A percentile compares a stretch with the other conserved stretches of the same genome.
These are phyloP conservation scores for Chalara sp. DNA, from an alignment of 2,329 filamentous ascomycete genomes.

Conservation along the genomic window DNA sequence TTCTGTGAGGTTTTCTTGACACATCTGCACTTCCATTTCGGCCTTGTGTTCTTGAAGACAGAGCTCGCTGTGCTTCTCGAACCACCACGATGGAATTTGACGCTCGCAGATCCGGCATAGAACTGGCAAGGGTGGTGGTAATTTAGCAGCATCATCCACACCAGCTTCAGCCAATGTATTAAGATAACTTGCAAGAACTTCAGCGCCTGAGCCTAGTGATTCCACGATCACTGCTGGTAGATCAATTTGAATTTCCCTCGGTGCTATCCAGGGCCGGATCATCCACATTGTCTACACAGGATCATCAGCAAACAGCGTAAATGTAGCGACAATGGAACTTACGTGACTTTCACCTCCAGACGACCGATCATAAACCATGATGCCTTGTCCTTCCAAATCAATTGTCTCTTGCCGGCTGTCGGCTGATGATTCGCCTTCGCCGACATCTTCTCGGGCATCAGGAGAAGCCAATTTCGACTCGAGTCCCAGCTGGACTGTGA, in stretches of 20 bases:
- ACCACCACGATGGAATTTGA: constrained; percentile 98
- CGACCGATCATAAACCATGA: constrained; percentile 91
- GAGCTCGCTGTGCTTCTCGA: constrained; percentile 96
- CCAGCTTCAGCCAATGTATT: constrained; percentile 82
- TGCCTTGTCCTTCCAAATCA: constrained; percentile 90
- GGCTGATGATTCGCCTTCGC: constrained; percentile 12
- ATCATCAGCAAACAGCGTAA: constrained; percentile 20
- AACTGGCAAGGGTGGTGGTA: constrained; percentile 76
- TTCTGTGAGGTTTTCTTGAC: constrained; percentile 85
- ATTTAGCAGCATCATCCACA: constrained; percentile 64
- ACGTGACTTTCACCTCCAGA: constrained; percentile 87
- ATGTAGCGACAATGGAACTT: constrained; percentile 35
- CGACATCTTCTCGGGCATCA: constrained; percentile 21
- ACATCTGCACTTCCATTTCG: constrained; percentile 96
- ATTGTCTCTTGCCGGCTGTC: constrained; percentile 44
- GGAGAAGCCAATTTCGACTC: constrained; percentile 55
- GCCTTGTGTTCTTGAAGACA: constrained; percentile 93
- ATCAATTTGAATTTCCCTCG: constrained; percentile 93
- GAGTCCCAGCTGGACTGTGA: constrained; percentile 64
- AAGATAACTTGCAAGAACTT: constrained; percentile 89
- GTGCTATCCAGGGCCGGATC: constrained; percentile 83
- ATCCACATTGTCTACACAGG: constrained; percentile 91
- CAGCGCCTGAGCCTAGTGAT: constrained; percentile 86
- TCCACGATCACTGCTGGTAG: constrained; percentile 85
- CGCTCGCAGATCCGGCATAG: constrained; percentile 96